A percentile compares a stretch with the other conserved stretches of the same genome.
These are phyloP conservation scores for Phragmites australis DNA, from an alignment of 176 grass and related monocot genomes.

Conservation along the genomic window DNA sequence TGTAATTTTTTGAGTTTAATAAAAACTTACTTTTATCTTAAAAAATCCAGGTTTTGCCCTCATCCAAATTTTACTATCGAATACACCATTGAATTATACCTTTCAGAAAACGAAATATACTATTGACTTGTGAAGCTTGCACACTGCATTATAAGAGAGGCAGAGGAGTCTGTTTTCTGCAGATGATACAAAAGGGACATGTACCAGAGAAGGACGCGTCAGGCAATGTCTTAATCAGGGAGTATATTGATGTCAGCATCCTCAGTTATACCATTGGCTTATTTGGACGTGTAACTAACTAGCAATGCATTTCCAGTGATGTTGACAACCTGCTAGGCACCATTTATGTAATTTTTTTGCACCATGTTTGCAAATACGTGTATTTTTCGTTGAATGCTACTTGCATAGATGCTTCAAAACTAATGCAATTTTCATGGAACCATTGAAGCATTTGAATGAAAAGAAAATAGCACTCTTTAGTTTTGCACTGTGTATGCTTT, in stretches of 20 bases:
- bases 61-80: not conserved
- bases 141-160: not conserved
- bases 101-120: not conserved
- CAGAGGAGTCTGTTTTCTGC: not conserved
- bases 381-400: not conserved
- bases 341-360: conserved; percentile 5
- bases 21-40: too few relatives aligned
- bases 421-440: conserved; percentile 2
- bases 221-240: conserved; percentile 16
- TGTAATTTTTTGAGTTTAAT: too few relatives aligned
- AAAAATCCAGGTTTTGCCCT: not conserved
- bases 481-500: not conserved
- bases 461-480: not conserved
- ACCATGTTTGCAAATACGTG: not conserved
- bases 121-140: not conserved
- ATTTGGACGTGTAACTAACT: conserved; percentile 8
- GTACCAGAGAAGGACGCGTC: conserved; percentile 1
- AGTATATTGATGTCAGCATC: conserved; percentile 7
- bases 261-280: not conserved
- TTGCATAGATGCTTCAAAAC: too few relatives aligned
- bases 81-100: too few relatives aligned
- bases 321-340: not conserved
- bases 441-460: not conserved
- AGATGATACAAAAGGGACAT: conserved; percentile 26
- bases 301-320: conserved; percentile 23